Percentiles rank a stretch among this genome's conserved stretches.
Conservation (phyloP, 352 stramenopile species). For the Globisporangium sylvaticum region DNA sequence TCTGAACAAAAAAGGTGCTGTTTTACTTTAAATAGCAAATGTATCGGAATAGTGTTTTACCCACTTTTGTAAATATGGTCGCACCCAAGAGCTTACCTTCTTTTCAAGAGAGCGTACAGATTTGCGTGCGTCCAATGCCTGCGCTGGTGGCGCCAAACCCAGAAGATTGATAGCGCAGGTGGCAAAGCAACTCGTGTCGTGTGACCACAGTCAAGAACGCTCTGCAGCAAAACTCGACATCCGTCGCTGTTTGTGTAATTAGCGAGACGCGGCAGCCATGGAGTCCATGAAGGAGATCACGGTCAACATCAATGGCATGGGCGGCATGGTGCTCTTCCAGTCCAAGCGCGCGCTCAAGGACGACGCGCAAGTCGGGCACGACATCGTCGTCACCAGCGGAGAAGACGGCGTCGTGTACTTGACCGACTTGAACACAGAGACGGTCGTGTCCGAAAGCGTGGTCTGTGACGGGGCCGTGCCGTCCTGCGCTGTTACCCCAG, state of each 20-base stretch:
- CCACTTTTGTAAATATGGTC: too few relatives aligned
- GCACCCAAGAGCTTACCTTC: too few relatives aligned
- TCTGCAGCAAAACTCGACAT: background rate
- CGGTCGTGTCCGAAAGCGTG: conserved; percentile 37
- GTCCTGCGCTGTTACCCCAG: conserved; percentile 60
- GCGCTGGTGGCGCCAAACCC: too few relatives aligned
- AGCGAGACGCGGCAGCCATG: conserved; percentile 25
- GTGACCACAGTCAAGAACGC: background rate
- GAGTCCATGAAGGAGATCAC: conserved; percentile 78
- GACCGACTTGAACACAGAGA: conserved; percentile 56
- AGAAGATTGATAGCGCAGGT: too few relatives aligned
- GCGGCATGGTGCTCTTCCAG: conserved; percentile 55
- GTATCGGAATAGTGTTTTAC: too few relatives aligned
- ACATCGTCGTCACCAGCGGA: conserved; percentile 70
- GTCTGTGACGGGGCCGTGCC: conserved; percentile 63
- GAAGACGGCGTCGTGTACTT: conserved; percentile 81
- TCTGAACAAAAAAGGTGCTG: too few relatives aligned
- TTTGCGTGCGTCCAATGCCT: too few relatives aligned
- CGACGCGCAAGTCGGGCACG: conserved; percentile 20
- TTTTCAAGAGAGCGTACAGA: too few relatives aligned
- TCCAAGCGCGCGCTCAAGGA: conserved; percentile 30
- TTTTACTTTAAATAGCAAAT: too few relatives aligned
- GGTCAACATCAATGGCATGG: conserved; percentile 67
- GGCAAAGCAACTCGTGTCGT: background rate
- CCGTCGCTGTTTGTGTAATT: background rate